Evolutionary conservation across 495 filamentous ascomycete species (phyloP), one percentile per base, ranked within the genome.

Genomic region (Daldinia bambusicola): DNA sequence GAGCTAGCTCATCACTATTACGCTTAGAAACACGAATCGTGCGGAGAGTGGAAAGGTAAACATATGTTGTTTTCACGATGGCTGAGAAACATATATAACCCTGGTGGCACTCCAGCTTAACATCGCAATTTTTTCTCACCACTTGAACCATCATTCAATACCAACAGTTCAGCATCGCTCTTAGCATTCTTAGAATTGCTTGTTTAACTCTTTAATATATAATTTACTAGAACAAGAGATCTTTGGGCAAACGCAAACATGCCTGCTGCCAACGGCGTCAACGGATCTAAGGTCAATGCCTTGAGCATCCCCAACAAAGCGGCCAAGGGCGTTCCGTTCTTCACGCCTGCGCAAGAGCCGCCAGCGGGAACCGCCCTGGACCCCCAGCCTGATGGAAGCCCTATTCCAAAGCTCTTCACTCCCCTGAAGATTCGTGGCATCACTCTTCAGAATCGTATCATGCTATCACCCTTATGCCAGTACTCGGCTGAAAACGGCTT

Each of bases 331-430:
- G 84, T 91, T 67, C 83, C 88, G 37, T 93, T 89, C 82, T 93
- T 87, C 80, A 91, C 91, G 0, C 91, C 91, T 2, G 84, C 80
- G 2, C 91, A 93, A 71, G 70, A 79, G 1, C 88, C 89, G 1
- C 86, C 90, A 0, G 84, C 88, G 5, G 91, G 91, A 9, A 91
- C 89, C 0, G 89, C 90, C 4, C 81, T 84, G 6, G 79, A 88
- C 61, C 86, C 89, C 6, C 87, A 91, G 63, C 81, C 84, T 3
- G 81, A 85, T 78, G 85, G 84, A 22, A 82, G 81, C 36, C 70
- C 81, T 4, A 83, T 87, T 22, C 90, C 90, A 0, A 93, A 90
- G 77, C 84, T 93, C n/a, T 93, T 91, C 75, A 82, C 85, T 30
- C 88, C 89, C 0, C 70, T 91, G 34, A 89, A 82, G 43, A 79